Conservation (phyloP, 2,329 filamentous ascomycete species). For the Colletotrichum karsti region DNA sequence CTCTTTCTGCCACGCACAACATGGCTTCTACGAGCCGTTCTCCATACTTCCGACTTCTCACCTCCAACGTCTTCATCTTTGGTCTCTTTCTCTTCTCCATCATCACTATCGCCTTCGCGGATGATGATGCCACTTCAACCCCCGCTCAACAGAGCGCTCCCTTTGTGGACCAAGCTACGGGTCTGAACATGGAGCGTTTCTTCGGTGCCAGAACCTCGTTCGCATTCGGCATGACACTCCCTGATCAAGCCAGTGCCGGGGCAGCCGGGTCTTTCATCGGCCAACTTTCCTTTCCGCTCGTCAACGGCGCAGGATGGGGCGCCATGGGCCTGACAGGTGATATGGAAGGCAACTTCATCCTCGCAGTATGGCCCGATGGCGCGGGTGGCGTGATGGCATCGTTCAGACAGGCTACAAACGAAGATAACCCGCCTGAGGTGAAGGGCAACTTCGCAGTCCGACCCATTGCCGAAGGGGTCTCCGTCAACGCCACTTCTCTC, state of each 20-base stretch:
- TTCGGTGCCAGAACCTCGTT: slow-evolving; percentile 48
- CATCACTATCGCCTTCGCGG: neutral
- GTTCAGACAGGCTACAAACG: slow-evolving; percentile 52
- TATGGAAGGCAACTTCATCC: slow-evolving; percentile 54
- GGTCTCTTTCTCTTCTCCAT: neutral
- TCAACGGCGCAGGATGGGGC: slow-evolving; percentile 52
- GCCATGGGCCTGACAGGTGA: slow-evolving; percentile 52
- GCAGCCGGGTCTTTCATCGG: slow-evolving; percentile 52
- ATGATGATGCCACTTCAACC: slow-evolving; percentile 24
- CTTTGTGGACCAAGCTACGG: slow-evolving; percentile 42
- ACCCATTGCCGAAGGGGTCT: slow-evolving; percentile 50
- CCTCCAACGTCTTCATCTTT: neutral
- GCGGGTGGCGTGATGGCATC: slow-evolving; percentile 46
- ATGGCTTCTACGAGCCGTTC: neutral
- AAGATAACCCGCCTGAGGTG: slow-evolving; percentile 52
- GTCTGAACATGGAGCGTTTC: slow-evolving; percentile 46
- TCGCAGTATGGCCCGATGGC: slow-evolving; percentile 53
- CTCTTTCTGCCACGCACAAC: neutral
- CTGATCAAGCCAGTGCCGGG: slow-evolving; percentile 31
- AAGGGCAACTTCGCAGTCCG: slow-evolving; percentile 48
- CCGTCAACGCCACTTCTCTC: slow-evolving; percentile 50
- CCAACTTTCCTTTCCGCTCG: slow-evolving; percentile 51
- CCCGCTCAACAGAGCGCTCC: slow-evolving; percentile 28
- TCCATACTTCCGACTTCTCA: neutral
- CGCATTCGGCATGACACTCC: slow-evolving; percentile 51